A percentile compares a stretch with the other conserved stretches of the same genome.
phyloP scores from a whole-genome alignment of 1,284 basidiomycete species.

The Naganishia albida region DNA sequence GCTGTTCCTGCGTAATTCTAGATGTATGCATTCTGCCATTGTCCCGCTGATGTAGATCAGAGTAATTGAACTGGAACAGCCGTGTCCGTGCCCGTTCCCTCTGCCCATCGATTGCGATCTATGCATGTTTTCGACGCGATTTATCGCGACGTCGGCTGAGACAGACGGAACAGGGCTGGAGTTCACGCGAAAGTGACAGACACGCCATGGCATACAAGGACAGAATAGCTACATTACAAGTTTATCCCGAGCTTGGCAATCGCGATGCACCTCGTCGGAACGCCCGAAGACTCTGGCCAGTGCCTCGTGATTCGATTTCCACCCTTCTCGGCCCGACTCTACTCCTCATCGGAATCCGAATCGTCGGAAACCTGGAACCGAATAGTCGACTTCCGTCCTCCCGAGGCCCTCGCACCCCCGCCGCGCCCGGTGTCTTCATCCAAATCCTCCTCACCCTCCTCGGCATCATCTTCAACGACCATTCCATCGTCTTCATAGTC shows the following conservation, averaged over 20 bases:
- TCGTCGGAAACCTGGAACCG: conserved; percentile 37
- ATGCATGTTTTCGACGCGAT: not conserved
- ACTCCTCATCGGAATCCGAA: conserved; percentile 46
- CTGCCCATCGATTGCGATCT: too few relatives aligned
- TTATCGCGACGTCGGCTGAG: too few relatives aligned
- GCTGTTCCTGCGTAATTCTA: conserved; percentile 16
- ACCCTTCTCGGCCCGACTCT: conserved; percentile 47
- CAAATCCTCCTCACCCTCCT: conserved; percentile 23
- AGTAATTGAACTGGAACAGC: not conserved
- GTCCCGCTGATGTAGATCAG: not conserved
- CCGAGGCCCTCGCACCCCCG: conserved; percentile 15
- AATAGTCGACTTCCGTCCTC: conserved; percentile 3
- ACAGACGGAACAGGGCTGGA: too few relatives aligned
- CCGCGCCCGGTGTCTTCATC: conserved; percentile 27
- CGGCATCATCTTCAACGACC: conserved; percentile 29
- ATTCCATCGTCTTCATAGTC: conserved; percentile 24
- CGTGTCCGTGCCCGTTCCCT: too few relatives aligned
- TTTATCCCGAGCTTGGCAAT: not conserved
- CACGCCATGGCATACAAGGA: too few relatives aligned
- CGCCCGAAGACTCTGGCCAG: not conserved
- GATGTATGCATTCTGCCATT: not conserved
- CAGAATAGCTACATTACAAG: too few relatives aligned
- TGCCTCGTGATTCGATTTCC: not conserved
- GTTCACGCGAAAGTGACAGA: too few relatives aligned
- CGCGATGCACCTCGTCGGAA: not conserved